phyloP scores from a whole-genome alignment of 2,329 filamentous ascomycete genomes.

The Huntiella savannae region DNA sequence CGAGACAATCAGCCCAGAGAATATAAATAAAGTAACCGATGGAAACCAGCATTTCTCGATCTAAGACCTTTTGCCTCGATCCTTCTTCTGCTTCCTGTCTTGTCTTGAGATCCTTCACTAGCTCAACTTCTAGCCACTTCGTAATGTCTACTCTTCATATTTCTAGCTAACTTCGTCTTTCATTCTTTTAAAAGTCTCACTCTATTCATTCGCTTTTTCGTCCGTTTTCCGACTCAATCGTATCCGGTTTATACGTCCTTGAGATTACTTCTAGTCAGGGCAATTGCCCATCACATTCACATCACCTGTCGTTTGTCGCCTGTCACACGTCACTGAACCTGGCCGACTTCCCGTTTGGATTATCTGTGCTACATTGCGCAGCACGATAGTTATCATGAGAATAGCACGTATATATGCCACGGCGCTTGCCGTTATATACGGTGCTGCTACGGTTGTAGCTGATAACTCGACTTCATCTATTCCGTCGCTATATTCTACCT shows the following conservation, averaged over 20 bases:
- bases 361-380: background rate
- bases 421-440: background rate
- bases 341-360: background rate
- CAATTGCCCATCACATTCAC: background rate
- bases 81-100: too few relatives aligned
- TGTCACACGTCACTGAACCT: background rate
- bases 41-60: too few relatives aligned
- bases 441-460: background rate
- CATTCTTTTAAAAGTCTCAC: background rate
- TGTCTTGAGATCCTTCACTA: too few relatives aligned
- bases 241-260: background rate
- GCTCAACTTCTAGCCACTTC: too few relatives aligned
- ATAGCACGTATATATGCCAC: background rate
- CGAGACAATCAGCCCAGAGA: too few relatives aligned
- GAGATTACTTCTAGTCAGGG: background rate
- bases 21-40: too few relatives aligned
- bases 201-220: background rate
- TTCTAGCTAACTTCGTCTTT: background rate
- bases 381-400: background rate
- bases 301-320: background rate
- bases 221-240: background rate
- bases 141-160: too few relatives aligned
- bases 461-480: conserved; percentile 1
- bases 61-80: too few relatives aligned
- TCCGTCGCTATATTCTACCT: background rate